phyloP scores from a whole-genome alignment of 257 asterid species.

The Agastache rugosa region DNA sequence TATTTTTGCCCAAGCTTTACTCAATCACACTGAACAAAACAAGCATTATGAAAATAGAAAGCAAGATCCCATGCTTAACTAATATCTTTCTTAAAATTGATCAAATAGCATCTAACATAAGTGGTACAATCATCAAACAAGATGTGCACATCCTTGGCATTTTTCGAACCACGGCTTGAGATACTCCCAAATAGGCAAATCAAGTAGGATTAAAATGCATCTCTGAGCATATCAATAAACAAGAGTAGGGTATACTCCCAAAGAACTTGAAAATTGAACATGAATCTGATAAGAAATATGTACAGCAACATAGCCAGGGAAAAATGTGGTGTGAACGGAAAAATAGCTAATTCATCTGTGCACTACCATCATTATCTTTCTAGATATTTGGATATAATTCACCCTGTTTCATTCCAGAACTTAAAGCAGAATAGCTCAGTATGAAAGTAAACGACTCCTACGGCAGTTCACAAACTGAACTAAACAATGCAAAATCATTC shows the following conservation, averaged over 20 bases:
- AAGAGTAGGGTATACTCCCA: background rate
- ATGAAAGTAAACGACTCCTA: background rate
- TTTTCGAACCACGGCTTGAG: background rate
- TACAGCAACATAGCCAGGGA: slow-evolving; percentile 2
- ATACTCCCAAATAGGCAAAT: slow-evolving; percentile 28
- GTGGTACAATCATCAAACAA: background rate
- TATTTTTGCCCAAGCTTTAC: background rate
- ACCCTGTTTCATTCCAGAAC: background rate
- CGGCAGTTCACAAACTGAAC: slow-evolving; percentile 23
- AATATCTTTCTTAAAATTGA: background rate
- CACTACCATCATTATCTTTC: background rate
- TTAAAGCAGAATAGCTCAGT: background rate
- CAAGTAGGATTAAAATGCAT: slow-evolving; percentile 24
- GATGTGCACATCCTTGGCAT: background rate
- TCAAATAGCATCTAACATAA: slow-evolving; percentile 9
- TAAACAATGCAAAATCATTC: background rate
- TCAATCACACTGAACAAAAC: slow-evolving; percentile 11
- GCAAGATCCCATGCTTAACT: background rate
- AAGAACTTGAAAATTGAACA: background rate
- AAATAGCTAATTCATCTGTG: slow-evolving; percentile 10
- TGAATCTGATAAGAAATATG: background rate
- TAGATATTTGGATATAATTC: background rate
- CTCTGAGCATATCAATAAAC: background rate
- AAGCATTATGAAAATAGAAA: background rate
- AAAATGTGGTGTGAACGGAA: background rate